Percentiles rank a stretch among this genome's conserved stretches.
These are phyloP conservation scores for Paraphaeosphaeria sporulosa DNA, from an alignment of 2,329 filamentous ascomycete genomes.

Conservation along the genomic window DNA sequence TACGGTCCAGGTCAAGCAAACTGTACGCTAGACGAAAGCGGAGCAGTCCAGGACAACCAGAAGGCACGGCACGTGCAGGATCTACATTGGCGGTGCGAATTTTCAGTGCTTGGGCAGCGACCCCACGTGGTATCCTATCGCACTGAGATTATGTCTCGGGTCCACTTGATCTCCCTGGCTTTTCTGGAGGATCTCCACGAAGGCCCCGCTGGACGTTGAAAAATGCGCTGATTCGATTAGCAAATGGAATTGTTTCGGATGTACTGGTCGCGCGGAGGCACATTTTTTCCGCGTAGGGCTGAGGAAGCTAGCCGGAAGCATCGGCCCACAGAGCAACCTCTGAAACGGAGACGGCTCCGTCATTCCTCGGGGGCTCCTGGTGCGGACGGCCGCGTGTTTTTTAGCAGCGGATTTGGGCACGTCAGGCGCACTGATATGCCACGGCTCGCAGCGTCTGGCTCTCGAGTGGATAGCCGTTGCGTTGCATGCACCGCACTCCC, in stretches of 20 bases:
- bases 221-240: background rate
- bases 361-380: background rate
- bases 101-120: background rate
- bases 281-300: constrained; percentile 1
- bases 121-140: background rate
- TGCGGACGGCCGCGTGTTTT: background rate
- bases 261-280: background rate
- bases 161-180: background rate
- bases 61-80: background rate
- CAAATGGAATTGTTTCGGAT: background rate
- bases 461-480: background rate
- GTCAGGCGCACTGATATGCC: background rate
- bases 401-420: background rate
- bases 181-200: background rate
- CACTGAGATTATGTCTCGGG: background rate
- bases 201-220: background rate
- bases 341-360: background rate
- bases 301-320: background rate
- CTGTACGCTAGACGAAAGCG: background rate
- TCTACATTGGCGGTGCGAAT: background rate
- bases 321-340: background rate
- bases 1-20: background rate
- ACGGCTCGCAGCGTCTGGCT: background rate
- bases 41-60: background rate
- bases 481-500: background rate